These are phyloP conservation scores for Guadua angustifolia DNA, from an alignment of 176 grass and related monocot species.

Conservation along the genomic window DNA sequence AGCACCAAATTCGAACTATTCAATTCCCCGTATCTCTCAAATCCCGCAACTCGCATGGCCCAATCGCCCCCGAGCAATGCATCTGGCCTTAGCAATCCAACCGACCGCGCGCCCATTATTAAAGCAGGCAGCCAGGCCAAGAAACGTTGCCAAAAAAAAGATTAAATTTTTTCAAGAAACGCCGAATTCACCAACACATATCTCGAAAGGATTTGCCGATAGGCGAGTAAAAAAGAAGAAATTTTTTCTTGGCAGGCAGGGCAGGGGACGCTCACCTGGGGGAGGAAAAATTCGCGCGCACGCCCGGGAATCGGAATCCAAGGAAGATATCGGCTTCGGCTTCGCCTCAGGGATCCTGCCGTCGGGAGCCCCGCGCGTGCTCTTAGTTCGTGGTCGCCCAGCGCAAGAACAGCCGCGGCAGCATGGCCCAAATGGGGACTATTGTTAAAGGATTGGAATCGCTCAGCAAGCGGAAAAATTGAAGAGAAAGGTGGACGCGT, in stretches of 20 bases:
- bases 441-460: slow-evolving; percentile 44
- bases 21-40: slow-evolving; percentile 52
- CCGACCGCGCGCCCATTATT: slow-evolving; percentile 51
- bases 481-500: slow-evolving; percentile 26
- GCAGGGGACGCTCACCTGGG: slow-evolving; percentile 53
- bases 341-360: slow-evolving; percentile 34
- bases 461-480: slow-evolving; percentile 24
- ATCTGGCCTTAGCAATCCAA: slow-evolving; percentile 36
- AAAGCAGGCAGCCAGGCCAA: slow-evolving; percentile 36
- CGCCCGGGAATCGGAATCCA: slow-evolving; percentile 31
- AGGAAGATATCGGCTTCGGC: slow-evolving; percentile 25
- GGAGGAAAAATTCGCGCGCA: slow-evolving; percentile 28
- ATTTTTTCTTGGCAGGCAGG: background rate
- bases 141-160: slow-evolving; percentile 30
- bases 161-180: background rate
- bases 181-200: slow-evolving; percentile 40
- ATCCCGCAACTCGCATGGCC: slow-evolving; percentile 47
- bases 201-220: slow-evolving; percentile 42
- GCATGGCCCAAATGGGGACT: slow-evolving; percentile 44
- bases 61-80: slow-evolving; percentile 51
- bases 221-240: background rate
- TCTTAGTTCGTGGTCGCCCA: slow-evolving; percentile 44
- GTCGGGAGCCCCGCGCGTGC: slow-evolving; percentile 27
- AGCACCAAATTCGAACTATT: slow-evolving; percentile 53
- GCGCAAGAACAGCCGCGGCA: slow-evolving; percentile 36